Evolutionary conservation across 768 basidiomycete genomes (phyloP).

Genomic region (Xerocomellus chrysenteron): DNA sequence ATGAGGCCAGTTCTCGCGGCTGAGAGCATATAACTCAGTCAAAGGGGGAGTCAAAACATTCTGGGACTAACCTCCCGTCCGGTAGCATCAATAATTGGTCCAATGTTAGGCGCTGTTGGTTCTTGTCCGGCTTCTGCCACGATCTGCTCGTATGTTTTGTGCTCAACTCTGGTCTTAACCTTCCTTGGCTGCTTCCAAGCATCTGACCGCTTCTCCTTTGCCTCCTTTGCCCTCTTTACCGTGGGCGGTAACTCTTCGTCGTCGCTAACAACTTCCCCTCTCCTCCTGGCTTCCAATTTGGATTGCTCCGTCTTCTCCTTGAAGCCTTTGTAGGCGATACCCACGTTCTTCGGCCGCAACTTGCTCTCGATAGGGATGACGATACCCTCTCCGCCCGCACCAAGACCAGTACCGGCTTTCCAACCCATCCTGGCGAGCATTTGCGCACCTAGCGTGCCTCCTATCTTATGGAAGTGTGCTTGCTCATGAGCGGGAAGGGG

Average conservation of each 20-base stretch:
- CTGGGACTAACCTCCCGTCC: slow-evolving; percentile 74
- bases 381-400: slow-evolving; percentile 74
- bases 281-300: slow-evolving; percentile 72
- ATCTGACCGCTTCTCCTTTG: slow-evolving; percentile 65
- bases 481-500: slow-evolving; percentile 64
- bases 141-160: slow-evolving; percentile 97
- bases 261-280: slow-evolving; percentile 73
- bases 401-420: slow-evolving; percentile 79
- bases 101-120: slow-evolving; percentile 53
- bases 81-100: slow-evolving; percentile 92
- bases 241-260: slow-evolving; percentile 48
- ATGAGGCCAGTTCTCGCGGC: slow-evolving; percentile 85
- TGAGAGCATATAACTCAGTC: slow-evolving; percentile 31
- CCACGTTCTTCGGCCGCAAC: slow-evolving; percentile 79
- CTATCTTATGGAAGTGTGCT: slow-evolving; percentile 80
- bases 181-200: slow-evolving; percentile 87
- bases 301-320: slow-evolving; percentile 86
- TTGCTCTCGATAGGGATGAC: slow-evolving; percentile 87
- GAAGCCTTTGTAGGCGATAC: slow-evolving; percentile 85
- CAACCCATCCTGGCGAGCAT: slow-evolving; percentile 97
- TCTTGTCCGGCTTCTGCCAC: slow-evolving; percentile 81
- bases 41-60: neutral
- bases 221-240: slow-evolving; percentile 44
- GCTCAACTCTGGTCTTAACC: slow-evolving; percentile 80
- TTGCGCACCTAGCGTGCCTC: slow-evolving; percentile 77